These are phyloP conservation scores for barrel medic (Medicago truncatula) DNA, from an alignment of 306 rosid genomes.

Conservation along the genomic window MtrunA17r5.0-ANR NC_053046.1:13416501-13417000, in stretches of 20 bases:
- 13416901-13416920: background rate
- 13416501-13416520: background rate
- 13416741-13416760: constrained; percentile 4
- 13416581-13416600: constrained; percentile 55
- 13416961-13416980: constrained; percentile 30
- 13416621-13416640: constrained; percentile 71
- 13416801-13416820: constrained; percentile 44
- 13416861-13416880: background rate
- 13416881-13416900: constrained; percentile 6
- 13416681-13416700: constrained; percentile 61
- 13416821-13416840: constrained; percentile 22
- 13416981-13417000: constrained; percentile 27
- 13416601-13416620: constrained; percentile 48
- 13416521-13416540: constrained; percentile 8
- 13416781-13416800: constrained; percentile 13
- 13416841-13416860: background rate
- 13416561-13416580: constrained; percentile 52
- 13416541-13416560: background rate
- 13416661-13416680: constrained; percentile 76
- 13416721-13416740: background rate
- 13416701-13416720: constrained; percentile 50
- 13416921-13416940: background rate
- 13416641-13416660: constrained; percentile 75
- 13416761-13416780: constrained; percentile 27
- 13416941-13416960: constrained; percentile 32